Percentiles rank a stretch among this genome's conserved stretches.
Conservation (phyloP, 1,139 yeast species). For the Petasospora fabianii region DNA sequence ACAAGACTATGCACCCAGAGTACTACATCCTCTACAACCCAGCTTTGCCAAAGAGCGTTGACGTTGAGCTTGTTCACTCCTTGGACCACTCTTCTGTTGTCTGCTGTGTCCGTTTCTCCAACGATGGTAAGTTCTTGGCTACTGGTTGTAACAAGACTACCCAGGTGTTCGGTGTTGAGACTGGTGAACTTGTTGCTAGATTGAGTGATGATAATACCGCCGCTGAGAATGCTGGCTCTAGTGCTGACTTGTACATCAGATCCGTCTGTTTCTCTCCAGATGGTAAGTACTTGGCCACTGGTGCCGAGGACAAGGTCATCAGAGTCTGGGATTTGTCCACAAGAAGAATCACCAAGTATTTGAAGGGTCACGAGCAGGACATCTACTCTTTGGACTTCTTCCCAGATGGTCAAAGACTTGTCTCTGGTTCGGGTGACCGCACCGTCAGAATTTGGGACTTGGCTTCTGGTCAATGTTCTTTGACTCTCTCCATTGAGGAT, state of each 20-base stretch:
- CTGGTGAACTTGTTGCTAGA: conserved; percentile 86
- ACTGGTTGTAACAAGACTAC: conserved; percentile 97
- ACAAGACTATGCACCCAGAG: conserved; percentile 81
- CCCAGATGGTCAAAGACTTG: conserved; percentile 92
- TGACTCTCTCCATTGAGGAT: conserved; percentile 89
- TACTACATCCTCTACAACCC: conserved; percentile 92
- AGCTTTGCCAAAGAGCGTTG: conserved; percentile 68
- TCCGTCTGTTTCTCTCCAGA: conserved; percentile 97
- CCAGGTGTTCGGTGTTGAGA: conserved; percentile 87
- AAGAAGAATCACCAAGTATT: conserved; percentile 79
- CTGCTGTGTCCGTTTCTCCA: conserved; percentile 92
- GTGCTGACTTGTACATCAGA: conserved; percentile 82
- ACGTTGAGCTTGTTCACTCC: conserved; percentile 85
- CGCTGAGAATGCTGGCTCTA: conserved; percentile 31
- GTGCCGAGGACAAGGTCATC: conserved; percentile 96
- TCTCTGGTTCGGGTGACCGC: conserved; percentile 95
- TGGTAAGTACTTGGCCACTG: conserved; percentile 93
- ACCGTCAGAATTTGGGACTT: conserved; percentile 97
- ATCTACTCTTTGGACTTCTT: conserved; percentile 93
- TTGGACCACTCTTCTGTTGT: conserved; percentile 92
- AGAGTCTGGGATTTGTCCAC: conserved; percentile 95
- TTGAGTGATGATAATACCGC: conserved; percentile 71
- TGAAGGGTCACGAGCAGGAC: conserved; percentile 96
- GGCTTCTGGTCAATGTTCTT: conserved; percentile 84
- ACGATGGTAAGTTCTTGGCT: conserved; percentile 90